A percentile compares a stretch with the other conserved stretches of the same genome.
phyloP scores from a whole-genome alignment of 129 eudicot species.

The Oenanthe sinensis region DNA sequence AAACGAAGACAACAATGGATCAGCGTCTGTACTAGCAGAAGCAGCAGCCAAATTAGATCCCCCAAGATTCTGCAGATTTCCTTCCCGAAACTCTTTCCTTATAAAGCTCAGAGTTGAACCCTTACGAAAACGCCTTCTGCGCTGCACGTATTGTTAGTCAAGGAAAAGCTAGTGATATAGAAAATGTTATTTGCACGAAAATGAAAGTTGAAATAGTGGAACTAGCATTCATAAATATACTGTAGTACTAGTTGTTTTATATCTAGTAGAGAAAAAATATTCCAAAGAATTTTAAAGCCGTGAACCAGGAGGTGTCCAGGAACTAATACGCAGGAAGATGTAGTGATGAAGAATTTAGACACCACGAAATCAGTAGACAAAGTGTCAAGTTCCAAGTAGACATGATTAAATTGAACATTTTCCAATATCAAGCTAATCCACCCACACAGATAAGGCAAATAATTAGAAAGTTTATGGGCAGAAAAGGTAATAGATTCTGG shows the following conservation, averaged over 20 bases:
- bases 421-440: not conserved
- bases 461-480: not conserved
- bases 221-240: not conserved
- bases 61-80: conserved; percentile 50
- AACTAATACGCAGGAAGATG: no score
- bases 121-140: conserved; percentile 58
- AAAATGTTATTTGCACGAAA: not conserved
- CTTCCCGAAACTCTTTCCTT: conserved; percentile 64
- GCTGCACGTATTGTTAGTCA: conserved; percentile 68
- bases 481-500: not conserved
- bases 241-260: not conserved
- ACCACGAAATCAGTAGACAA: no score
- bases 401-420: not conserved
- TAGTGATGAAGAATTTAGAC: no score
- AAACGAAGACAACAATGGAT: conserved; percentile 66
- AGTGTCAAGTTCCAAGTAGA: no score
- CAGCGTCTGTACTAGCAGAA: conserved; percentile 44
- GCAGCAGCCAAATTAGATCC: conserved; percentile 35
- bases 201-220: not conserved
- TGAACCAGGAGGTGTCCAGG: no score
- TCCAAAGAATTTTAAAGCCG: no score
- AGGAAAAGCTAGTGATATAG: conserved; percentile 25
- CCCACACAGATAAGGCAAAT: not conserved
- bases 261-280: no score
- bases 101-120: conserved; percentile 36